Percentiles rank a stretch among this genome's conserved stretches.
phyloP scores from a whole-genome alignment of 2,329 filamentous ascomycete genomes.

The Curvularia hawaiiensis region DNA sequence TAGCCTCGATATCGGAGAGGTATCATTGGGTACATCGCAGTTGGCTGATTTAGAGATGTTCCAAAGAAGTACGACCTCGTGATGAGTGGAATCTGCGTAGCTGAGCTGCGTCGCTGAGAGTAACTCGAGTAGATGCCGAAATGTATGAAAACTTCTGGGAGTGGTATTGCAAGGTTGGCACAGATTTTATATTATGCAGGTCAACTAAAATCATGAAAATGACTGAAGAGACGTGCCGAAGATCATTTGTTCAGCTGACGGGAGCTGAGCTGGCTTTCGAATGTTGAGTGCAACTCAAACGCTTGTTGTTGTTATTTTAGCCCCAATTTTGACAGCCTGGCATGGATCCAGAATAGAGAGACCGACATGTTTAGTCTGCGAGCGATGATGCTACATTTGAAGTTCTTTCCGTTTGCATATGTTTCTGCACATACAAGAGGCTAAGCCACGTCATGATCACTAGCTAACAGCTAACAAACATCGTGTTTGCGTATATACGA shows the following conservation, averaged over 20 bases:
- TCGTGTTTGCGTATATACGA: no score
- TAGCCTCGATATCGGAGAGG: not conserved
- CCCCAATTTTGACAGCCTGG: not conserved
- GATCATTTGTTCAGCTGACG: not conserved
- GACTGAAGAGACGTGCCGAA: not conserved
- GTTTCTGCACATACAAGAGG: no score
- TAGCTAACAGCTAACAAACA: no score
- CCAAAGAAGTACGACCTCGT: not conserved
- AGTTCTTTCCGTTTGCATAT: no score
- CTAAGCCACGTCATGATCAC: no score
- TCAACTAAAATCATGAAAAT: not conserved
- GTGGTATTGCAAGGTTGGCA: not conserved
- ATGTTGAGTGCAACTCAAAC: slow-evolving; percentile 11
- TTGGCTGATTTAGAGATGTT: not conserved
- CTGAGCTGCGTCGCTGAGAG: not conserved
- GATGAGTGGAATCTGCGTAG: not conserved
- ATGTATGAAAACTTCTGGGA: not conserved
- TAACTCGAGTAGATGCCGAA: not conserved
- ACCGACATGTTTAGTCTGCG: not conserved
- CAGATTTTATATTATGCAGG: not conserved
- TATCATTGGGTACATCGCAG: slow-evolving; percentile 11
- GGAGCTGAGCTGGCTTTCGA: slow-evolving; percentile 8
- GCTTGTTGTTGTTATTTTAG: slow-evolving; percentile 5
- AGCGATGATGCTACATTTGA: not conserved
- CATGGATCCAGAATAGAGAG: not conserved